Conservation (phyloP, 257 asterid genomes). For the Eustoma russellianum region DNA sequence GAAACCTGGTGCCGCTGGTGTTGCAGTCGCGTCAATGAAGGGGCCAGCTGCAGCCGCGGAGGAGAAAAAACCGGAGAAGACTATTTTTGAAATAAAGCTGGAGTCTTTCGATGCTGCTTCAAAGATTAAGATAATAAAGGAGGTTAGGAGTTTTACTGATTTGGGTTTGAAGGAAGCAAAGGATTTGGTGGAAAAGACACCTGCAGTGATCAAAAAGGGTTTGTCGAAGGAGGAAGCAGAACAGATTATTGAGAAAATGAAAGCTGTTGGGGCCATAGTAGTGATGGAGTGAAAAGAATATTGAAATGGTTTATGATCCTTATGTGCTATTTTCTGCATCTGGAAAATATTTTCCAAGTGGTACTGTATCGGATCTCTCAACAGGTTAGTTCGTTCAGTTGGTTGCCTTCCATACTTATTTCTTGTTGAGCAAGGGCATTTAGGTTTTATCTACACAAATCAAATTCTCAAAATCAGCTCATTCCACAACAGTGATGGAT, state of each 20-base stretch:
- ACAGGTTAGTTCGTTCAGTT: too few species aligned
- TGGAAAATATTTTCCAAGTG: not conserved
- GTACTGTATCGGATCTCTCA: too few species aligned
- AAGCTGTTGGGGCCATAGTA: slow-evolving; percentile 34
- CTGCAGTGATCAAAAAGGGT: slow-evolving; percentile 36
- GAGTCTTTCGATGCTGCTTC: slow-evolving; percentile 63
- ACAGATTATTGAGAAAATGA: slow-evolving; percentile 36
- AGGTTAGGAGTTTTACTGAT: slow-evolving; percentile 32
- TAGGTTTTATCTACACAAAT: too few species aligned
- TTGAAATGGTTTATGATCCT: not conserved
- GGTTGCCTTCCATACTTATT: too few species aligned
- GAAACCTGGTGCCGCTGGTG: slow-evolving; percentile 58
- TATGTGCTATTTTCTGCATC: not conserved
- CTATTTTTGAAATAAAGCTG: slow-evolving; percentile 62
- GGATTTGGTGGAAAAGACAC: slow-evolving; percentile 36
- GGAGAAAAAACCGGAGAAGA: slow-evolving; percentile 58
- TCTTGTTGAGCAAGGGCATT: too few species aligned
- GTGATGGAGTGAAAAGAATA: slow-evolving; percentile 25
- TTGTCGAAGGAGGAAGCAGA: slow-evolving; percentile 40
- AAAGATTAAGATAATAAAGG: slow-evolving; percentile 65
- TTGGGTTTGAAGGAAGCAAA: slow-evolving; percentile 40
- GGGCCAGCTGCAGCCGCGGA: slow-evolving; percentile 37
- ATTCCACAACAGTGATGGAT: too few species aligned
- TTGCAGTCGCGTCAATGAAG: slow-evolving; percentile 14
- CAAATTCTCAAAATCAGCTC: too few species aligned